phyloP scores from a whole-genome alignment of 2,329 filamentous ascomycete species.

The Colletotrichum navitas region DNA sequence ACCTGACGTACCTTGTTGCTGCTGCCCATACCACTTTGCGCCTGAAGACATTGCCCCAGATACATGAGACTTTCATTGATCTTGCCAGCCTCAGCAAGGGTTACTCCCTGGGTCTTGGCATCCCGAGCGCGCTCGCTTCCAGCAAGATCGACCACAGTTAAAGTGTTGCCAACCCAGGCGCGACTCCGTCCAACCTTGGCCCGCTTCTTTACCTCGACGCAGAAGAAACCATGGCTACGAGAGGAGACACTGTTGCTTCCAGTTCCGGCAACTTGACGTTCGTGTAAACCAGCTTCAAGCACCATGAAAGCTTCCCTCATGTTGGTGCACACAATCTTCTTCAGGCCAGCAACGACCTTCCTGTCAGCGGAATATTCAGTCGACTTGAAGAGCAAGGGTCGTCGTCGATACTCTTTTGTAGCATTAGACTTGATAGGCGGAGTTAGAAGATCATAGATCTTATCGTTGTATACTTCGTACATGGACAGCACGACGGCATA shows the following conservation, averaged over 20 bases:
- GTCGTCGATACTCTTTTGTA: slow-evolving; percentile 79
- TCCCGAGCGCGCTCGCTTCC: slow-evolving; percentile 94
- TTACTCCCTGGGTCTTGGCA: slow-evolving; percentile 93
- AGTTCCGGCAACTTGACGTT: slow-evolving; percentile 89
- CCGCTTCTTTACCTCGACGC: slow-evolving; percentile 92
- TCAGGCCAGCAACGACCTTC: slow-evolving; percentile 93
- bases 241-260: slow-evolving; percentile 94
- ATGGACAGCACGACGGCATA: slow-evolving; percentile 94
- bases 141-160: slow-evolving; percentile 92
- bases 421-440: slow-evolving; percentile 69
- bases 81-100: slow-evolving; percentile 94
- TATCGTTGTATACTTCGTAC: slow-evolving; percentile 99
- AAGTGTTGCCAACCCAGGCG: slow-evolving; percentile 80
- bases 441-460: slow-evolving; percentile 92
- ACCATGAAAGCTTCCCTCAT: slow-evolving; percentile 90
- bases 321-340: slow-evolving; percentile 87
- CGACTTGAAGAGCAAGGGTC: slow-evolving; percentile 89
- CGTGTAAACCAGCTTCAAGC: slow-evolving; percentile 88
- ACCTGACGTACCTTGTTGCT: slow-evolving; percentile 73
- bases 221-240: slow-evolving; percentile 95
- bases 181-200: slow-evolving; percentile 59
- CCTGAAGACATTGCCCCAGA: slow-evolving; percentile 94
- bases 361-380: slow-evolving; percentile 89
- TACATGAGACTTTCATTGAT: slow-evolving; percentile 99
- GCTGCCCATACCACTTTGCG: slow-evolving; percentile 85